These are phyloP conservation scores for Ilyonectria robusta DNA, from an alignment of 2,329 filamentous ascomycete species.

Conservation along the genomic window DNA sequence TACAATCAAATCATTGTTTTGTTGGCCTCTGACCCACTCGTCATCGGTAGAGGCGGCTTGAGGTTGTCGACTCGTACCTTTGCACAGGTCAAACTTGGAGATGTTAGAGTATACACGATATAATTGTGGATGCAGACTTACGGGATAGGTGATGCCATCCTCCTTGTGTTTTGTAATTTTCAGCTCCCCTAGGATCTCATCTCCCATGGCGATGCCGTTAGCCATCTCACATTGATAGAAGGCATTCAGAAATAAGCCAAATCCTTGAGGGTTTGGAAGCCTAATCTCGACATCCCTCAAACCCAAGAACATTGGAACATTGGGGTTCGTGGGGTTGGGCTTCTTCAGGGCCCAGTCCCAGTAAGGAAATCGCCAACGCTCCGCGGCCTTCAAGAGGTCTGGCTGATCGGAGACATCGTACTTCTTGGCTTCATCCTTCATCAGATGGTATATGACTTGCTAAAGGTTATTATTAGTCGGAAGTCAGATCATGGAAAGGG, in stretches of 20 bases:
- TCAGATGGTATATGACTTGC: slow-evolving; percentile 1
- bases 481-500: no score
- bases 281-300: not conserved
- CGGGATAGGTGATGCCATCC: no score
- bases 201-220: not conserved
- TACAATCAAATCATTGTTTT: not conserved
- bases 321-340: not conserved
- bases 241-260: not conserved
- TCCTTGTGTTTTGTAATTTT: no score
- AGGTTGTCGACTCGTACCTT: not conserved
- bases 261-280: not conserved
- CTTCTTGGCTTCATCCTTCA: not conserved
- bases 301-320: not conserved
- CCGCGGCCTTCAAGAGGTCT: not conserved
- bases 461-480: not conserved
- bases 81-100: slow-evolving; percentile 1
- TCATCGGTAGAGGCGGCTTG: not conserved
- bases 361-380: slow-evolving; percentile 23
- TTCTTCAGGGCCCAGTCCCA: slow-evolving; percentile 31
- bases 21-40: slow-evolving; percentile 4
- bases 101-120: not conserved
- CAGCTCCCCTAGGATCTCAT: not conserved
- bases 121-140: no score
- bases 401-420: not conserved
- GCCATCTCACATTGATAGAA: slow-evolving; percentile 9